Percentiles rank a stretch among this genome's conserved stretches.
Evolutionary conservation across 768 basidiomycete species (phyloP).

Genomic region (Mycena kentingensis): DNA sequence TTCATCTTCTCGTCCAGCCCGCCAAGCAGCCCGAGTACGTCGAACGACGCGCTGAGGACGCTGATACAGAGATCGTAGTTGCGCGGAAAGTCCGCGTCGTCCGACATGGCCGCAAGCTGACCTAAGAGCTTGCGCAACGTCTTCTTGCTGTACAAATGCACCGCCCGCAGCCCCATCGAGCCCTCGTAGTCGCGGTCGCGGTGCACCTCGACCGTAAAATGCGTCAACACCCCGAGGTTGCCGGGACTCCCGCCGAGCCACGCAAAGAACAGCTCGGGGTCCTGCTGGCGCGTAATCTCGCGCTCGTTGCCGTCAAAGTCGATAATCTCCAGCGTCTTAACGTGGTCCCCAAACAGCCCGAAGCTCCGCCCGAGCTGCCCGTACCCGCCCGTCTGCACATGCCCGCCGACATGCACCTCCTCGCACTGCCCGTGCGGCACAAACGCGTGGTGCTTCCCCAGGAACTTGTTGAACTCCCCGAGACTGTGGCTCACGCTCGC

Average conservation of each 20-base stretch:
- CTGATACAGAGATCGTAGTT: constrained; percentile 21
- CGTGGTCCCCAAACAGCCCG: constrained; percentile 11
- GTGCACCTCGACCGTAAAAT: constrained; percentile 12
- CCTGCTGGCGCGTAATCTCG: constrained; percentile 9
- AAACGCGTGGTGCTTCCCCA: constrained; percentile 11
- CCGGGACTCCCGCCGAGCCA: constrained; percentile 20
- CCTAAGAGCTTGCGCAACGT: constrained; percentile 13
- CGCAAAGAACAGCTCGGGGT: constrained; percentile 17
- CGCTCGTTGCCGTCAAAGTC: constrained; percentile 9
- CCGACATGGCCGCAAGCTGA: constrained; percentile 13
- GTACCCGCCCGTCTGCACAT: constrained; percentile 18
- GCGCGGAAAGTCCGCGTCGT: constrained; percentile 15
- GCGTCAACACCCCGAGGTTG: constrained; percentile 17
- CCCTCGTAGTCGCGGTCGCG: constrained; percentile 11
- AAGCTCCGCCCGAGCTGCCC: constrained; percentile 18
- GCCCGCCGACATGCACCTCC: constrained; percentile 15
- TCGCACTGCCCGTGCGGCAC: constrained; percentile 15
- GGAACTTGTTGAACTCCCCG: constrained; percentile 13
- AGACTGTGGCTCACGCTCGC: constrained; percentile 16
- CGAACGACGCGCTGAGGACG: constrained; percentile 15
- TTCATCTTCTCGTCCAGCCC: constrained; percentile 12
- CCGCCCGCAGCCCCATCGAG: constrained; percentile 9
- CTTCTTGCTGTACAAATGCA: constrained; percentile 13
- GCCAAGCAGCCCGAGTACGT: constrained; percentile 11
- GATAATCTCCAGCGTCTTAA: constrained; percentile 12